phyloP scores from a whole-genome alignment of 768 basidiomycete genomes.

The Kwoniella botswanensis region DNA sequence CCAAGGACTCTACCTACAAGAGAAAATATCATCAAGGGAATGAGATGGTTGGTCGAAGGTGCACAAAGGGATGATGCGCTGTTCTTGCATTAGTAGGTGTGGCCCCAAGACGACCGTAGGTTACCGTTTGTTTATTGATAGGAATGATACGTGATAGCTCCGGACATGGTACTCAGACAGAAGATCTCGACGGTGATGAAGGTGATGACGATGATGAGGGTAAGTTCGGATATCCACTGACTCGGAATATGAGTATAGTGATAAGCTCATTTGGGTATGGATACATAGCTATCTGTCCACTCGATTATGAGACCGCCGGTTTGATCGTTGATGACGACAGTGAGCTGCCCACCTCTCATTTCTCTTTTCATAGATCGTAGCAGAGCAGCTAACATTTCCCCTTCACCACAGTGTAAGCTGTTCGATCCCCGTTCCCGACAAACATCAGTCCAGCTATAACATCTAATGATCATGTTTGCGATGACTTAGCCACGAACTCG shows the following conservation, averaged over 20 bases:
- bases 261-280: neutral
- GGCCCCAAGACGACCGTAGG: neutral
- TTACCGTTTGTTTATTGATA: too few relatives aligned
- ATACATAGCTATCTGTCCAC: constrained; percentile 72
- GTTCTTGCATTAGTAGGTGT: constrained; percentile 56
- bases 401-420: neutral
- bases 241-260: too few relatives aligned
- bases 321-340: constrained; percentile 88
- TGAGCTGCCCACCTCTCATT: constrained; percentile 30
- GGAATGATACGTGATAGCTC: constrained; percentile 61
- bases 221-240: neutral
- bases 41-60: constrained; percentile 87
- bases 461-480: neutral
- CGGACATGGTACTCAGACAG: constrained; percentile 89
- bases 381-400: constrained; percentile 2
- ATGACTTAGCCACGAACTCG: constrained; percentile 64
- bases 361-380: neutral
- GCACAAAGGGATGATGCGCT: constrained; percentile 66
- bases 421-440: neutral
- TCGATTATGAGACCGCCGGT: constrained; percentile 71
- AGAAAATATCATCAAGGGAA: constrained; percentile 81
- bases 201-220: constrained; percentile 54
- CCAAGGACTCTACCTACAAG: constrained; percentile 72
- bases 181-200: constrained; percentile 64
- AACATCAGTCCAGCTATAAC: neutral